Evolutionary conservation across 2,329 filamentous ascomycete species (phyloP).

Genomic region (Colletotrichum kahawae): DNA sequence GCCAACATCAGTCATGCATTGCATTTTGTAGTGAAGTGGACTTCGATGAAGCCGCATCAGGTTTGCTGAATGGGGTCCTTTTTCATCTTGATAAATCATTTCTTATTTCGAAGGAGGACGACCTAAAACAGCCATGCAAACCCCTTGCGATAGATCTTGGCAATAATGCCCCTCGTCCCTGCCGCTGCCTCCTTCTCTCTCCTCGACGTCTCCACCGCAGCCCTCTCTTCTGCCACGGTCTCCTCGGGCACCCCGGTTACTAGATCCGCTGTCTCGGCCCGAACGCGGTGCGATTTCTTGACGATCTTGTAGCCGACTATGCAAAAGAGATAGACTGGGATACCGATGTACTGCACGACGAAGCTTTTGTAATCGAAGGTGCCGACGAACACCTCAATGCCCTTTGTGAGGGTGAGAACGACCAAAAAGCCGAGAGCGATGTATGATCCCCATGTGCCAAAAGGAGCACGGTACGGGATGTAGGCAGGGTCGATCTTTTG

Average conservation of each 20-base stretch:
- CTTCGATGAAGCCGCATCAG: too few species aligned
- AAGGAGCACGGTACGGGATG: slow-evolving; percentile 43
- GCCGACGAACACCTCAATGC: slow-evolving; percentile 4
- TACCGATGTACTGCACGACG: slow-evolving; percentile 10
- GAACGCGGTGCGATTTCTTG: background rate
- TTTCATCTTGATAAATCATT: too few species aligned
- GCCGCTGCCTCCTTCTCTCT: background rate
- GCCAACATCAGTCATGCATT: too few species aligned
- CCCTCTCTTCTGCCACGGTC: background rate
- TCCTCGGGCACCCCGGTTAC: background rate
- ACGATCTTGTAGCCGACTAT: background rate
- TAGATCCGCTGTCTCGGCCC: background rate
- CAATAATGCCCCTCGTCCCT: background rate
- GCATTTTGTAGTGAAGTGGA: too few species aligned
- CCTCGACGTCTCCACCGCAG: background rate
- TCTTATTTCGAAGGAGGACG: too few species aligned
- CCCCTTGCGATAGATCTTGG: background rate
- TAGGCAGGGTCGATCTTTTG: slow-evolving; percentile 37
- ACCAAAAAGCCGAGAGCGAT: background rate
- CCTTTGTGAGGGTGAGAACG: background rate
- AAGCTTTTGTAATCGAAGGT: slow-evolving; percentile 9
- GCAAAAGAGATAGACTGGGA: background rate
- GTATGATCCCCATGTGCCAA: slow-evolving; percentile 21
- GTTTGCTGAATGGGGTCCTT: too few species aligned
- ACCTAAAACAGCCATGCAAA: background rate